Evolutionary conservation across 2,329 filamentous ascomycete species (phyloP).

Genomic region (Arthroderma uncinatum): DNA sequence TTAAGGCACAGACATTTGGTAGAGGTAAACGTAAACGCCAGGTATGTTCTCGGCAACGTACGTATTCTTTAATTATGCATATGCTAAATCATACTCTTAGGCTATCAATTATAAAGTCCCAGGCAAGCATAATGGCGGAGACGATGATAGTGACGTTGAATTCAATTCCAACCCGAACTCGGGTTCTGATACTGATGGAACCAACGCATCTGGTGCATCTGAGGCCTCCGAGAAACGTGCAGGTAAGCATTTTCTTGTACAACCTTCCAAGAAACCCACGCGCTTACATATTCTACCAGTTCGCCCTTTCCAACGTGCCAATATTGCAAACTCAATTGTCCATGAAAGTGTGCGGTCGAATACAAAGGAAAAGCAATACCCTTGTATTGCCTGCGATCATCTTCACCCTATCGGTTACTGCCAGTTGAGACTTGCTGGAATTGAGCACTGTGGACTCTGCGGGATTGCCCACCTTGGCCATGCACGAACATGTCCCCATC

Average conservation of each 20-base stretch:
- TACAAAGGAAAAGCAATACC: slow-evolving; percentile 7
- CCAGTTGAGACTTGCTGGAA: slow-evolving; percentile 47
- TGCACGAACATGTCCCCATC: slow-evolving; percentile 48
- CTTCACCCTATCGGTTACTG: slow-evolving; percentile 50
- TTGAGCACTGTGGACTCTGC: slow-evolving; percentile 54
- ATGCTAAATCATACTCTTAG: background rate
- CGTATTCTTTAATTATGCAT: background rate
- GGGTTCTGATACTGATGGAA: slow-evolving; percentile 21
- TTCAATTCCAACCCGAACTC: slow-evolving; percentile 10
- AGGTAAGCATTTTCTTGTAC: background rate
- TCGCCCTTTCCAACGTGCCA: slow-evolving; percentile 31
- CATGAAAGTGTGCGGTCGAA: slow-evolving; percentile 7
- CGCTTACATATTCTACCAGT: background rate
- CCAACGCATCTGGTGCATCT: slow-evolving; percentile 7
- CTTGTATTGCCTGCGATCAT: slow-evolving; percentile 45
- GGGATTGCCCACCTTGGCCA: slow-evolving; percentile 51
- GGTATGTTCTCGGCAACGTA: slow-evolving; percentile 31
- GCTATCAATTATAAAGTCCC: slow-evolving; percentile 12
- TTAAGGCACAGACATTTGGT: slow-evolving; percentile 63
- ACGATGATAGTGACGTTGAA: slow-evolving; percentile 12
- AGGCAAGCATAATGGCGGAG: background rate
- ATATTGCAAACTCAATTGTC: slow-evolving; percentile 11
- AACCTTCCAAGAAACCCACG: background rate
- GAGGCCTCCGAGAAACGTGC: background rate
- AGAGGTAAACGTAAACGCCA: slow-evolving; percentile 66